A percentile compares a stretch with the other conserved stretches of the same genome.
phyloP scores from a whole-genome alignment of 768 basidiomycete species.

The Lentinula sp. region DNA sequence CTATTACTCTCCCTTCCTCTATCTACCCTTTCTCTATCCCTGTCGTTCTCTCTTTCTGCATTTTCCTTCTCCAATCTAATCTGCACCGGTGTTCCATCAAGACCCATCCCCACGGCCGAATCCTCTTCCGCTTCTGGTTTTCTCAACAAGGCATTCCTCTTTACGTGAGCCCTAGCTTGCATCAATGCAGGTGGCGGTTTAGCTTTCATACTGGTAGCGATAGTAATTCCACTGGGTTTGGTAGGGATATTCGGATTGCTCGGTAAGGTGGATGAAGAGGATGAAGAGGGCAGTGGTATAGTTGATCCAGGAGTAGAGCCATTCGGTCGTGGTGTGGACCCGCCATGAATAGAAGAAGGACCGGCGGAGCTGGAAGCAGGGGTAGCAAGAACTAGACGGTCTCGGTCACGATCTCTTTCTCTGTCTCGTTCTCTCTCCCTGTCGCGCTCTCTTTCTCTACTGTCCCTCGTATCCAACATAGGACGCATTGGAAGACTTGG shows the following conservation, averaged over 20 bases:
- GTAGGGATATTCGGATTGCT: background rate
- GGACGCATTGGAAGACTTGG: constrained; percentile 5
- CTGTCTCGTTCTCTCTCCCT: background rate
- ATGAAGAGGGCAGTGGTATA: background rate
- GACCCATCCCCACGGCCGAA: background rate
- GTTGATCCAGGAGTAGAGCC: background rate
- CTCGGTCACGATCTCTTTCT: background rate
- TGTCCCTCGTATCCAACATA: background rate
- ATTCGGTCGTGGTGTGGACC: background rate
- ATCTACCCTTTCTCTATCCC: constrained; percentile 4
- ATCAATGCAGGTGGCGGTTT: background rate
- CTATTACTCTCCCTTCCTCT: constrained; percentile 5
- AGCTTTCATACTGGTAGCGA: background rate
- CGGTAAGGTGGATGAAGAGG: background rate
- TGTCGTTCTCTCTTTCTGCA: background rate
- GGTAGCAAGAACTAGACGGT: background rate
- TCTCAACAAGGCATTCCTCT: background rate
- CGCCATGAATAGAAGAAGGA: background rate
- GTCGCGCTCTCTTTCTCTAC: background rate
- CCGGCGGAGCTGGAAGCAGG: background rate
- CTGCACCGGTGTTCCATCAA: constrained; percentile 1
- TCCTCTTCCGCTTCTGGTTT: background rate
- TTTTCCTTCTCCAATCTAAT: constrained; percentile 1
- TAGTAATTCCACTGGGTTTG: constrained; percentile 1
- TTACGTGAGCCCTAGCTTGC: background rate